These are phyloP conservation scores for Cryptococcus wingfieldii DNA, from an alignment of 1,284 basidiomycete species.

Conservation along the genomic window DNA sequence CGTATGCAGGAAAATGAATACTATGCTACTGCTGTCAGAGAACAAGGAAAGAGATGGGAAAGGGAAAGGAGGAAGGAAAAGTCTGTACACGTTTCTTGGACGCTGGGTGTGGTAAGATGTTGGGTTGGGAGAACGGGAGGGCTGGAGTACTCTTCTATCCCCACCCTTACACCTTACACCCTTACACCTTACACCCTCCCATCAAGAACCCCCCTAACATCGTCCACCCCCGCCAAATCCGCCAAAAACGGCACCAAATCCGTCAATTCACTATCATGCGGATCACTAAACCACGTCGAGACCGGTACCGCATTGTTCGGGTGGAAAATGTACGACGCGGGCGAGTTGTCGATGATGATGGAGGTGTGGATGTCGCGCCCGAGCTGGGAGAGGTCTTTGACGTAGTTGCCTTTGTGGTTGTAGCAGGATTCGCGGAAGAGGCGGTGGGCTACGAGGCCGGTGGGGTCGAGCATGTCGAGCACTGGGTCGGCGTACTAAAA, in stretches of 20 bases:
- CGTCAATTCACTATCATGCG: constrained; percentile 93
- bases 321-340: constrained; percentile 98
- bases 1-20: no score
- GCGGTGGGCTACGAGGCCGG: constrained; percentile 88
- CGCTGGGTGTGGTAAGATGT: no score
- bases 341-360: constrained; percentile 98
- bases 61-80: no score
- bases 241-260: constrained; percentile 90
- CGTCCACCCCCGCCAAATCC: constrained; percentile 78
- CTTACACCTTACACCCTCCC: constrained; percentile 26
- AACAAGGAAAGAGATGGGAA: no score
- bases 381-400: constrained; percentile 97
- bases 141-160: no score
- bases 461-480: constrained; percentile 89
- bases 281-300: constrained; percentile 98
- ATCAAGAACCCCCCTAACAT: constrained; percentile 86
- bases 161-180: no score
- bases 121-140: no score
- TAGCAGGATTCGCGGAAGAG: constrained; percentile 98
- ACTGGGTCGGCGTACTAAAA: constrained; percentile 93
- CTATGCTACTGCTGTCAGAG: no score
- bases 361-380: constrained; percentile 87
- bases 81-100: no score
- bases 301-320: constrained; percentile 98
- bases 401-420: constrained; percentile 98